phyloP scores from a whole-genome alignment of 179 eudicot genomes.

The Amaranthus tricolor region DNA sequence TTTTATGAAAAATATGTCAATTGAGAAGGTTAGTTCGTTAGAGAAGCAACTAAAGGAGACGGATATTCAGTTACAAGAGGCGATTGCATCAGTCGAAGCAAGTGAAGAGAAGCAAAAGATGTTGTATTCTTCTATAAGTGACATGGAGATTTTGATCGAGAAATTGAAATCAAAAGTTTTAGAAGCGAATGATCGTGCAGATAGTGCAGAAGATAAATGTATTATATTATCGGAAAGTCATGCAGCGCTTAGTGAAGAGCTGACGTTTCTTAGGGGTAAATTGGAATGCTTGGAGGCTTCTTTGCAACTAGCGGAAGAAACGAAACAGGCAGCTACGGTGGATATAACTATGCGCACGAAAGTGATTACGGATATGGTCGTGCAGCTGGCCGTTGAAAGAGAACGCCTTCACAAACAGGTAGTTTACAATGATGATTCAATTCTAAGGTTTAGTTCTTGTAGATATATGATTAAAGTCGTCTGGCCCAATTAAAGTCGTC shows the following conservation, averaged over 20 bases:
- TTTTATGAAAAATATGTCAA: conserved; percentile 30
- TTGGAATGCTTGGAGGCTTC: conserved; percentile 62
- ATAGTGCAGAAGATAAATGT: conserved; percentile 68
- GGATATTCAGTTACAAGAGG: conserved; percentile 58
- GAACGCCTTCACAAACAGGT: conserved; percentile 91
- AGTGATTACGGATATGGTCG: conserved; percentile 66
- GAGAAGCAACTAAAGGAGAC: conserved; percentile 61
- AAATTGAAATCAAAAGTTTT: conserved; percentile 59
- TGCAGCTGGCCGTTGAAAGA: conserved; percentile 84
- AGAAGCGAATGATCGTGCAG: conserved; percentile 60
- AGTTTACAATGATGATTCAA: neutral
- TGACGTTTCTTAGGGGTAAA: conserved; percentile 48
- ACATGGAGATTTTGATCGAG: conserved; percentile 75
- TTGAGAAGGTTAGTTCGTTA: conserved; percentile 46
- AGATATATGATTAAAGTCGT: no score
- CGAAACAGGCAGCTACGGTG: conserved; percentile 63
- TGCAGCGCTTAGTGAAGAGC: conserved; percentile 58
- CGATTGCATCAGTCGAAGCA: conserved; percentile 71
- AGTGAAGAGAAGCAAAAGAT: conserved; percentile 67
- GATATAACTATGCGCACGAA: conserved; percentile 58
- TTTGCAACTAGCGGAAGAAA: conserved; percentile 63
- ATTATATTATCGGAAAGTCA: conserved; percentile 62
- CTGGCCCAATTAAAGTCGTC: no score
- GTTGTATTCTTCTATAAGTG: conserved; percentile 56
- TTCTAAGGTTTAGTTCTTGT: neutral